Evolutionary conservation across 331 rosid genomes (phyloP), one percentile per base, ranked within the genome.

Genomic region (Pyracantha coccinea): DNA sequence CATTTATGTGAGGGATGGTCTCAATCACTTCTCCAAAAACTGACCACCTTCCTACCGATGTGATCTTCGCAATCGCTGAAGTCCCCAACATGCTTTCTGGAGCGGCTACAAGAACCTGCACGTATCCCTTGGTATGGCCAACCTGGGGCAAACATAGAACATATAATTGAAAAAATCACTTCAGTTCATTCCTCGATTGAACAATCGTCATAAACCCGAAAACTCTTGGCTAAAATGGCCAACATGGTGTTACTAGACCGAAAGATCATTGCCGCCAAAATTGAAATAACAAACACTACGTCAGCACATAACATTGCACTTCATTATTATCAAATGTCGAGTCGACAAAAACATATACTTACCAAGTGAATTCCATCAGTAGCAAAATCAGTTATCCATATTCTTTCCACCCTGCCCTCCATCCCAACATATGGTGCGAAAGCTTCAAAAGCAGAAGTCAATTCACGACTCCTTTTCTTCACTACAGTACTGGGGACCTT

Each of bases 371-470:
- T 83, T 55, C 97, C 89, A 70, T 95, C 99, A 24, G 99, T 77
- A 14, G 97, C 99, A 83, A 92, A 65, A 57, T 92, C 99, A 33
- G 97, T 90, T 77, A 92, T 92, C 97, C 99, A 92, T 77, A 95
- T 95, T 84, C 97, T 87, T 85, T 90, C 99, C 69, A 89, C 85
- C 77, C 81, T 88, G 80, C 97, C 97, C 83, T 86, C 92, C 97
- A 92, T 95, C 79, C 93, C 97, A 72, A 69, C 27, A 82, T 95
- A 95, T 44, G 99, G 97, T 24, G 88, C 82, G 77, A 95, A 90
- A 63, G 93, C 86, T 90, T 95, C 99, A 84, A 95, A 92, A 71
- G 90, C 85, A 72, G 85, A 82, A 67, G 99, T 95, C 78, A 95
- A 84, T 67, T 95, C 97, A 41, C 97, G 99, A 81, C 99, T 95